phyloP scores from a whole-genome alignment of 1,139 yeast species.

The Yamadazyma spencermartinsiae region DNA sequence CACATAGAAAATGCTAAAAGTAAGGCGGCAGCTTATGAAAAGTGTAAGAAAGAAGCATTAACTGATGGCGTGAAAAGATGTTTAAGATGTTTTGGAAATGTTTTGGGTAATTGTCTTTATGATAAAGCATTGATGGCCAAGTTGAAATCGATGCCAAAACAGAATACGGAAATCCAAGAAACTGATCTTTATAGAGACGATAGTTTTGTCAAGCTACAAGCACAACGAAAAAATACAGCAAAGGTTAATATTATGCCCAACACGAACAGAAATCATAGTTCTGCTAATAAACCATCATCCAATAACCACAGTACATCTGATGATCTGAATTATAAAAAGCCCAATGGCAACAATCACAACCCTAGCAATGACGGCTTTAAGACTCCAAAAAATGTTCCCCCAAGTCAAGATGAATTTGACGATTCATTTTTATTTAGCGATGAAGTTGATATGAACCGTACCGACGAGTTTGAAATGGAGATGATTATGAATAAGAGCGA shows the following conservation, averaged over 20 bases:
- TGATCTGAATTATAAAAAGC: neutral
- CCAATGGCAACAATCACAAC: neutral
- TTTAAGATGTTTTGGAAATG: slow-evolving; percentile 76
- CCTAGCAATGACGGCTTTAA: slow-evolving; percentile 5
- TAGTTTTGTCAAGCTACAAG: slow-evolving; percentile 31
- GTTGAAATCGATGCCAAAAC: slow-evolving; percentile 53
- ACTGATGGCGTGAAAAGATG: slow-evolving; percentile 82
- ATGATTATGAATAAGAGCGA: slow-evolving; percentile 21
- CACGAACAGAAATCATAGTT: neutral
- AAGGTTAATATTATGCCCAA: slow-evolving; percentile 11
- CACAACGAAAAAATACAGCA: slow-evolving; percentile 15
- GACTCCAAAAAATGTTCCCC: slow-evolving; percentile 14
- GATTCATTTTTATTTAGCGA: slow-evolving; percentile 71
- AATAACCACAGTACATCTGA: neutral
- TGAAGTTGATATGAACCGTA: slow-evolving; percentile 40
- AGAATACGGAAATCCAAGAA: slow-evolving; percentile 56
- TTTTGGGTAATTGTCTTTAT: slow-evolving; percentile 75
- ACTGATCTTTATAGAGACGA: slow-evolving; percentile 42
- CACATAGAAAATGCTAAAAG: slow-evolving; percentile 70
- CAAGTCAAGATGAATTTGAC: slow-evolving; percentile 41
- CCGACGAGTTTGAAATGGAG: slow-evolving; percentile 31
- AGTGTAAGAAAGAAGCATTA: slow-evolving; percentile 78
- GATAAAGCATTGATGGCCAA: slow-evolving; percentile 65
- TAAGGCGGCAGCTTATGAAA: slow-evolving; percentile 75
- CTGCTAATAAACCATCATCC: slow-evolving; percentile 1